Evolutionary conservation across 2,329 filamentous ascomycete species (phyloP), one percentile per base, ranked within the genome.

Genomic region (Purpureocillium takamizusanense): DNA sequence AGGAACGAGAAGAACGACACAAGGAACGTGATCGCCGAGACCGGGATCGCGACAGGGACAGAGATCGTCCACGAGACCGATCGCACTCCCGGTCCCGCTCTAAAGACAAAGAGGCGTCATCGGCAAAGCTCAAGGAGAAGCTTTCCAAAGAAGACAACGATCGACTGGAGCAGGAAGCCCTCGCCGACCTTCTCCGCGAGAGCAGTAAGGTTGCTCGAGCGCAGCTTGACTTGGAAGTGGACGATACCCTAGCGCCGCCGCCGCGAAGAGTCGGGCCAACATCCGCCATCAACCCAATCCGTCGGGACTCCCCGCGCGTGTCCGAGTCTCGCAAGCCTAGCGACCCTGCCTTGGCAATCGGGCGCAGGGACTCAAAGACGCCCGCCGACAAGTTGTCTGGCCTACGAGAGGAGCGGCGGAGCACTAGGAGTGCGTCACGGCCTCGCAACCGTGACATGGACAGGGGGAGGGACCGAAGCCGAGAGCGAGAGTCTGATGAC

Each of bases 201-300:
- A 78, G 74, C 54, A 74, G 68, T 38, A 67, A 67, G 32, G 60
- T 64, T 18, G 54, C 62, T 4, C 58, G 62, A 3, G 69, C 70
- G 42, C 65, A 70, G 39, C 69, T 67, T 7, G 75, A 78, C 47
- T 51, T 76, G 33, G 75, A 79, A 46, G 60, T 78, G 30, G 75
- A 78, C 42, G 63, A 70, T 36, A 66, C 70, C 12, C 58, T 79
- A 18, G 69, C 66, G 2, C 75, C 75, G 3, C 75, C 75, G 1
- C 75, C 73, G 2, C 61, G 65, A 54, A 64, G 70, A 61, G 35
- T 69, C 53, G 60, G 55, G 3, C 74, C 74, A 1, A 69, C 69
- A 4, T 79, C 75, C 15, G 75, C 75, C 23, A 79, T 79, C 41
- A 68, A 76, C 39, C 75, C 75, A 2, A 72, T 78, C 37, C 55